Evolutionary conservation across 2,329 filamentous ascomycete species (phyloP), one percentile per base, ranked within the genome.

Genomic region (Talaromyces sp.): DNA sequence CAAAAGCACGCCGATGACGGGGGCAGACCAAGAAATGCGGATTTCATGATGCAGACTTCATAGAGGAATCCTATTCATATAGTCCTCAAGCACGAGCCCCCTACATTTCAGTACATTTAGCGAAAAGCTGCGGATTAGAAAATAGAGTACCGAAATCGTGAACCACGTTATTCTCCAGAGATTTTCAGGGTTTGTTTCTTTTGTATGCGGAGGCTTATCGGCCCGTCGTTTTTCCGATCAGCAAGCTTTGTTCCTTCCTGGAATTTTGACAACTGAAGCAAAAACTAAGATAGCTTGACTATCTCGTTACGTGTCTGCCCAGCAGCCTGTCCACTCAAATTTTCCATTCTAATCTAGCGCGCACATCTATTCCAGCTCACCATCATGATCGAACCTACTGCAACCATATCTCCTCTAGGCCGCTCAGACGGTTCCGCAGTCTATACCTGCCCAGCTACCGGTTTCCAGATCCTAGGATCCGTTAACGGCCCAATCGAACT

Each of bases 401-500:
- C 73, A 5, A 72, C 73, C 8, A 71, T 80, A 54, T 72, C 75
- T 6, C 71, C 72, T 25, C 72, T 80, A 34, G 66, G 66, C 31
- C 78, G 78, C 61, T 70, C 77, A 62, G 78, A 80, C 65, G 78
- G 78, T 36, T 80, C 78, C 27, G 76, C 78, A 25, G 74, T 74
- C 51, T 80, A 79, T 69, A 76, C 74, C 69, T 80, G 78, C 56
- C 77, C 77, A 17, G 70, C 72, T 10, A 78, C 76, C 4, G 91
- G 92, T 58, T 96, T 93, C 78, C 89, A 89, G 53, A 86, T 98
- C 69, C 86, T 96, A 63, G 91, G 90, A 64, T 89, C 92, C 15
- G 92, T 96, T 70, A 98, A 97, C 78, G 95, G 94, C 0, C 95
- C 95, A 17, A 87, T 98, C 70, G 95, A 99, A 81, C 92, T 94